A percentile compares a stretch with the other conserved stretches of the same genome.
phyloP scores from a whole-genome alignment of 2,329 filamentous ascomycete species.

The Hortaea werneckii region DNA sequence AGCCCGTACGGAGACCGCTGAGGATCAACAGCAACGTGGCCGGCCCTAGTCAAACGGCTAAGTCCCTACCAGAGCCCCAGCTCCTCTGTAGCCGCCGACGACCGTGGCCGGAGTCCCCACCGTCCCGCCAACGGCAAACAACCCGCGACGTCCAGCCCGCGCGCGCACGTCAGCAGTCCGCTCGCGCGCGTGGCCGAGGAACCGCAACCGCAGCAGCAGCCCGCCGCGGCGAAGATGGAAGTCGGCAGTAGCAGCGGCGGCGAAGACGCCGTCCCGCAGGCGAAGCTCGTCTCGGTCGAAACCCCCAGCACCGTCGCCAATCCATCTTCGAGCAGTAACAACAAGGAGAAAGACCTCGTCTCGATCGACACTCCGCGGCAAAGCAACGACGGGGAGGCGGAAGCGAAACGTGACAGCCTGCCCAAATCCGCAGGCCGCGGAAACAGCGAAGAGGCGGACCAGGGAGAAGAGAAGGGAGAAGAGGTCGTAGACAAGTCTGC shows the following conservation, averaged over 20 bases:
- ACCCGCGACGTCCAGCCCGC: constrained; percentile 53
- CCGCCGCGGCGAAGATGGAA: constrained; percentile 16
- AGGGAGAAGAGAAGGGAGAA: not conserved
- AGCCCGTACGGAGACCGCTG: constrained; percentile 35
- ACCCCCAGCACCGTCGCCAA: constrained; percentile 10
- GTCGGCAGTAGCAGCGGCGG: not conserved
- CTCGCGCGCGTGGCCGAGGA: constrained; percentile 69
- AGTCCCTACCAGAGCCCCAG: constrained; percentile 58
- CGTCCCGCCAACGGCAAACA: constrained; percentile 53
- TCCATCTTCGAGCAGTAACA: not conserved
- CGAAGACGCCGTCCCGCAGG: constrained; percentile 8
- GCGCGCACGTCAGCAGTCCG: constrained; percentile 59
- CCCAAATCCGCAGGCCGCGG: constrained; percentile 7
- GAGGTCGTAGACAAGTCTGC: constrained; percentile 14
- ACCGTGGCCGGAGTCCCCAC: constrained; percentile 62
- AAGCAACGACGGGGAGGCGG: constrained; percentile 11
- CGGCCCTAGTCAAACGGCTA: constrained; percentile 35
- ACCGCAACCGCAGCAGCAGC: constrained; percentile 27
- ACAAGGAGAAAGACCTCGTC: constrained; percentile 11
- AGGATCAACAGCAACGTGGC: constrained; percentile 45
- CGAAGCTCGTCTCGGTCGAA: constrained; percentile 33
- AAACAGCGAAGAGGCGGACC: constrained; percentile 27
- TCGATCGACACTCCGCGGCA: constrained; percentile 27
- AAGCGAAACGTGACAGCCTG: constrained; percentile 5
- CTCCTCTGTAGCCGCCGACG: constrained; percentile 42